Conservation (phyloP, 352 stramenopile species). For the Nannochloropsis limnetica region DNA sequence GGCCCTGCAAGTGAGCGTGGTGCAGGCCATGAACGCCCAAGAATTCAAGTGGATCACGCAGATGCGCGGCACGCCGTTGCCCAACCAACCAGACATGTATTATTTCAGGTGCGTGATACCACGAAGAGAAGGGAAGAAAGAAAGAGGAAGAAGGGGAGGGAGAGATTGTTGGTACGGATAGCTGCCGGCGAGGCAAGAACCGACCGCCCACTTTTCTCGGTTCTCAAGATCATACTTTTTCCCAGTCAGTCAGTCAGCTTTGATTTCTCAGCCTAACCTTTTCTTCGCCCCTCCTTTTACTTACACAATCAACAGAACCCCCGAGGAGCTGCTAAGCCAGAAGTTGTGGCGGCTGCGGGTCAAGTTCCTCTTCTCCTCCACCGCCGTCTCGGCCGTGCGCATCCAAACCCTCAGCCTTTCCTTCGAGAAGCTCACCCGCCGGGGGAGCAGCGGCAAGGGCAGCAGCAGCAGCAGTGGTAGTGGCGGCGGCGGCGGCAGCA, state of each 20-base stretch:
- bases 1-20: constrained; percentile 18
- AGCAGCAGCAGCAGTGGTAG: background rate
- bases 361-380: constrained; percentile 35
- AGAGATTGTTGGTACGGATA: background rate
- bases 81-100: constrained; percentile 30
- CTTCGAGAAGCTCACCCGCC: constrained; percentile 20
- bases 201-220: background rate
- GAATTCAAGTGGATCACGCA: constrained; percentile 33
- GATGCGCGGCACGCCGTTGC: constrained; percentile 17
- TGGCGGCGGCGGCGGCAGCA: background rate
- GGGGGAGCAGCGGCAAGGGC: background rate
- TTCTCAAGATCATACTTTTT: background rate
- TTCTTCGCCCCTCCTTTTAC: background rate
- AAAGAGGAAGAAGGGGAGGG: background rate
- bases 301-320: background rate
- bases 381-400: background rate
- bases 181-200: background rate
- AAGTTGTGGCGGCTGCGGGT: constrained; percentile 20
- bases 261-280: background rate
- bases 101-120: background rate
- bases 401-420: constrained; percentile 8
- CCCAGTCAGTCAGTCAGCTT: background rate
- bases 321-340: constrained; percentile 7
- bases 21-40: constrained; percentile 27
- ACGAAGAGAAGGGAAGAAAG: background rate